A percentile compares a stretch with the other conserved stretches of the same genome.
These are phyloP conservation scores for Beauveria asiatica DNA, from an alignment of 2,329 filamentous ascomycete genomes.

Conservation along the genomic window DNA sequence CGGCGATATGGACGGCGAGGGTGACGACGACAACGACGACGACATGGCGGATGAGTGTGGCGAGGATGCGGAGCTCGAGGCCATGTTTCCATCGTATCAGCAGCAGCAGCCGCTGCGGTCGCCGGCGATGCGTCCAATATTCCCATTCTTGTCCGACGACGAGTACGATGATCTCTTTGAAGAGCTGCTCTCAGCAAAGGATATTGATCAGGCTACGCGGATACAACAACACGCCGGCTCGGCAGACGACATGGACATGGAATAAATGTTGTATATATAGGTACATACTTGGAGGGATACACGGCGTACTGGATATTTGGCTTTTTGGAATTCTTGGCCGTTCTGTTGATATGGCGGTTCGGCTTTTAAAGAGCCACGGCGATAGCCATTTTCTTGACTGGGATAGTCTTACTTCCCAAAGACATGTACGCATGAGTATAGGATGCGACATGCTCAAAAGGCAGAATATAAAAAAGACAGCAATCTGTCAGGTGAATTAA, in stretches of 20 bases:
- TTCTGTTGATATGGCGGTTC: background rate
- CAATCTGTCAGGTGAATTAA: background rate
- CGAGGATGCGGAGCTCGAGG: slow-evolving; percentile 51
- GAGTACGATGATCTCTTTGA: slow-evolving; percentile 56
- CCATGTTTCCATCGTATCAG: slow-evolving; percentile 42
- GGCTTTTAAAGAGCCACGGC: background rate
- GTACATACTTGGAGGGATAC: background rate
- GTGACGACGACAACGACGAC: slow-evolving; percentile 35
- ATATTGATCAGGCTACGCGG: slow-evolving; percentile 13
- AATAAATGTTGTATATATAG: background rate
- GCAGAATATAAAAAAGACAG: background rate
- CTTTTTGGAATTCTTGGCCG: background rate
- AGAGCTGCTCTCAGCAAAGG: slow-evolving; percentile 23
- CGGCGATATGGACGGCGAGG: slow-evolving; percentile 43
- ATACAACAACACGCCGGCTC: slow-evolving; percentile 16
- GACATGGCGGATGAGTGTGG: slow-evolving; percentile 42
- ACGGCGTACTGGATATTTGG: background rate
- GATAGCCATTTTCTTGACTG: background rate
- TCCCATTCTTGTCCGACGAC: slow-evolving; percentile 40
- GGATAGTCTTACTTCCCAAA: background rate
- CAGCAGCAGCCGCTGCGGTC: slow-evolving; percentile 16
- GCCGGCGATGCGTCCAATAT: slow-evolving; percentile 21
- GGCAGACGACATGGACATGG: slow-evolving; percentile 3
- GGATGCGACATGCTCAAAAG: slow-evolving; percentile 8
- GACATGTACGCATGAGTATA: slow-evolving; percentile 19